Evolutionary conservation across 441 rosid genomes (phyloP), one percentile per base, ranked within the genome.

Genomic region (Populus hybrid): DNA sequence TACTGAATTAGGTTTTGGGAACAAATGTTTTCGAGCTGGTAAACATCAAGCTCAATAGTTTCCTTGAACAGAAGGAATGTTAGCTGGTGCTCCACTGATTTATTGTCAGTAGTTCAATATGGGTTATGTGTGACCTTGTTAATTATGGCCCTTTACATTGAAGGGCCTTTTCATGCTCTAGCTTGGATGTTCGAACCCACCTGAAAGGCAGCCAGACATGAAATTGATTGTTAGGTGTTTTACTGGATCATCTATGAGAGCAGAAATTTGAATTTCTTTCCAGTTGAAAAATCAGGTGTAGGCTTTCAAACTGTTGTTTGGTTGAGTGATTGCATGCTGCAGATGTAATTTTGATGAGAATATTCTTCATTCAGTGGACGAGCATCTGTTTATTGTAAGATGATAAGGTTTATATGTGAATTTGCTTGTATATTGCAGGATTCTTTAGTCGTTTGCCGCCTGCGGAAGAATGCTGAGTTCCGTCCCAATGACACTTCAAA

Each of bases 401-500:
- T 61, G 42, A 67, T 61, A 63, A 26, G 28, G 34, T 63, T 75
- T 74, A 20, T 72, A 57, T 11, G 64, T 73, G 32, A 71, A 30
- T 79, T 36, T 73, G 24, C 24, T 8, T 6, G 36, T 67, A 57
- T 36, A 69, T 78, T 42, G 74, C 85, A 93, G 93, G 92, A 95
- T 74, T 83, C 97, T 77, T 80, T 89, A 70, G 98, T 91, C 71
- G 86, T 91, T 73, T 95, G 95, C 88, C 95, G 95, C 50, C 87
- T 95, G 14, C 86, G 85, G 82, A 90, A 72, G 87, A 95, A 90
- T 54, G 40, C 10, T 0, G 94, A 90, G 8, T 88, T 88, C 80
- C 84, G 83, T 30, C 72, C 10, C 7, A 87, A 54, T 69, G 79
- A 81, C 10, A 66, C 24, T 76, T 42, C 81, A 20, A 81, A 70